Base-by-base conservation (phyloP, 495 filamentous ascomycete genomes). In the Trichoderma parareesei region DNA sequence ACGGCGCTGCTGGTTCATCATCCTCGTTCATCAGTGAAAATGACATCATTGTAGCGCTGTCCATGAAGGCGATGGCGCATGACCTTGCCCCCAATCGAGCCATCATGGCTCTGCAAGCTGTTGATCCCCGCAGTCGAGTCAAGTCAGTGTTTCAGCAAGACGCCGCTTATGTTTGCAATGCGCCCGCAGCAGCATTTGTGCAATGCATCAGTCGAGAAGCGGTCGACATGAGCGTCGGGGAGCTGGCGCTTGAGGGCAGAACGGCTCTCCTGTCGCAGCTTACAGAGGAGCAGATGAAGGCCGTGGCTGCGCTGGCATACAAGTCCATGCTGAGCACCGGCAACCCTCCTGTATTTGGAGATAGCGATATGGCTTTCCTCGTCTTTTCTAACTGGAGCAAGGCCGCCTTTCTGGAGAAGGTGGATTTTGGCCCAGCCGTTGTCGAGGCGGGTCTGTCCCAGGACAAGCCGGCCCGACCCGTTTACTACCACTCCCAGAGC, bases 301-400 rank as follows among this genome's bases (percentile, higher is more conserved):
- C 79, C 18, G 67, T 69, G 18, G 67, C 67, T 20, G 69, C 65
- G 18, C 66, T 69, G 16, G 69, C 60, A 62, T 64, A 53, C 10
- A 46, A 38, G 20, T 42, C 67, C 53, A 2, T 62, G 59, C 4
- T 63, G 59, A 38, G 63, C 46, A 61, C 33, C 18, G 67, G 72
- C 10, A 64, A 68, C 37, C 40, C 67, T 18, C 63, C 72, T 3
- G 53, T 79, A 8, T 75, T 75, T 65, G 79, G 77, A 8, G 74
- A 79, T 60, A 60, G 69, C 9, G 67, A 67, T 41, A 75, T 72
- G 69, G 64, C 70, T 9, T 69, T 78, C 11, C 55, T 79, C 11
- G 71, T 72, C 37, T 73, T 79, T 46, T 77, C 74, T 5, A 83
- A 82, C 69, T 82, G 79, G 79, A 69, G 70, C 41, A 80, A 78